Percentiles rank a stretch among this genome's conserved stretches.
Evolutionary conservation across 345 rosid genomes (phyloP).

Genomic region (Populus nigra): DNA sequence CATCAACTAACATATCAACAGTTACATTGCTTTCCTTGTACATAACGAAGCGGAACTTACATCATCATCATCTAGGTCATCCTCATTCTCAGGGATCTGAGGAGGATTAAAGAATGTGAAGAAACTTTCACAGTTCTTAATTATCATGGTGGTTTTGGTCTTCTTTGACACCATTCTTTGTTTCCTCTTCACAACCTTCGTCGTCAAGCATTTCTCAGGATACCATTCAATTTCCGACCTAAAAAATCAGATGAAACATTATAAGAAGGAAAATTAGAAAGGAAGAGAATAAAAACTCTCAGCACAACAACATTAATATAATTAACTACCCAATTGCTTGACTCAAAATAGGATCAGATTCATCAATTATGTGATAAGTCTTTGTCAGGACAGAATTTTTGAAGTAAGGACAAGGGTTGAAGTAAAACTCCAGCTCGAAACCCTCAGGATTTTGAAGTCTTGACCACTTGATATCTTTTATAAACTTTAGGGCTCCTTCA

Average conservation of each 20-base stretch:
- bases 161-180: too few relatives aligned
- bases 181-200: constrained; percentile 10
- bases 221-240: constrained; percentile 26
- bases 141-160: background rate
- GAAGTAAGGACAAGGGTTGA: constrained; percentile 32
- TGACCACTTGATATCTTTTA: constrained; percentile 29
- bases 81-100: constrained; percentile 14
- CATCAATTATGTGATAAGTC: constrained; percentile 31
- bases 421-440: constrained; percentile 34
- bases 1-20: background rate
- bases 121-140: constrained; percentile 17
- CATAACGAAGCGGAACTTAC: constrained; percentile 7
- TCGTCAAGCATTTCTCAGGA: constrained; percentile 28
- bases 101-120: constrained; percentile 22
- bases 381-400: constrained; percentile 31
- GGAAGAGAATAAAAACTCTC: background rate
- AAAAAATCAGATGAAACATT: background rate
- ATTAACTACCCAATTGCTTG: constrained; percentile 25
- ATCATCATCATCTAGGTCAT: constrained; percentile 22
- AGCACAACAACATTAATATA: background rate
- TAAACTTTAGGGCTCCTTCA: constrained; percentile 31
- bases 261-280: background rate
- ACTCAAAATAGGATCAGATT: constrained; percentile 22
- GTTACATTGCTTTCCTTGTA: background rate
- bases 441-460: constrained; percentile 27